These are phyloP conservation scores for Lipomyces sp. DNA, from an alignment of 805 yeast species.

Conservation along the genomic window DNA sequence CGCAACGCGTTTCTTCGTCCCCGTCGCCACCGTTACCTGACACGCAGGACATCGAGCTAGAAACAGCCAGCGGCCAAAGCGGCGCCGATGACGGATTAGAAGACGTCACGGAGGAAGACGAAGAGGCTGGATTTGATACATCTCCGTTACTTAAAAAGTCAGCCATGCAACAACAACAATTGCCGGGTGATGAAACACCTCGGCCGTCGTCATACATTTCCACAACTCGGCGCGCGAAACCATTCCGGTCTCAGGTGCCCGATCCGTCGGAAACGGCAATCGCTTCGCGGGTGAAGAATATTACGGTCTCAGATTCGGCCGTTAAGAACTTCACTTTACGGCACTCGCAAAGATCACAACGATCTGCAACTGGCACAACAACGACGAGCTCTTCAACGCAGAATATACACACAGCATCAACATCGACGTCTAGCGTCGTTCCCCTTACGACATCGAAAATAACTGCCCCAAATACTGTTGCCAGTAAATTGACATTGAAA, in stretches of 20 bases:
- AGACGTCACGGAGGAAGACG: constrained; percentile 20
- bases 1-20: constrained; percentile 22
- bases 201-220: not conserved
- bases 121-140: constrained; percentile 17
- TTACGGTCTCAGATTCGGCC: constrained; percentile 34
- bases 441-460: not conserved
- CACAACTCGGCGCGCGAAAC: constrained; percentile 5
- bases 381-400: not conserved
- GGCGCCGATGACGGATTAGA: not conserved
- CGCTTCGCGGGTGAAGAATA: constrained; percentile 30
- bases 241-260: constrained; percentile 3
- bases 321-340: constrained; percentile 27
- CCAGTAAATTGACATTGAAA: constrained; percentile 34
- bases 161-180: not conserved
- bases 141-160: constrained; percentile 24
- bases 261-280: constrained; percentile 31
- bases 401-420: constrained; percentile 7
- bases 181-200: not conserved
- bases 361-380: not conserved
- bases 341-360: constrained; percentile 3
- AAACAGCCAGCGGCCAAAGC: constrained; percentile 6
- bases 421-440: constrained; percentile 5
- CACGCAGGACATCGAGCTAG: constrained; percentile 8
- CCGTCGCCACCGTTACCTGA: constrained; percentile 24
- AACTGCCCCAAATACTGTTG: constrained; percentile 22